phyloP scores from a whole-genome alignment of 2,329 filamentous ascomycete species.

The Epichloe gansuensis region DNA sequence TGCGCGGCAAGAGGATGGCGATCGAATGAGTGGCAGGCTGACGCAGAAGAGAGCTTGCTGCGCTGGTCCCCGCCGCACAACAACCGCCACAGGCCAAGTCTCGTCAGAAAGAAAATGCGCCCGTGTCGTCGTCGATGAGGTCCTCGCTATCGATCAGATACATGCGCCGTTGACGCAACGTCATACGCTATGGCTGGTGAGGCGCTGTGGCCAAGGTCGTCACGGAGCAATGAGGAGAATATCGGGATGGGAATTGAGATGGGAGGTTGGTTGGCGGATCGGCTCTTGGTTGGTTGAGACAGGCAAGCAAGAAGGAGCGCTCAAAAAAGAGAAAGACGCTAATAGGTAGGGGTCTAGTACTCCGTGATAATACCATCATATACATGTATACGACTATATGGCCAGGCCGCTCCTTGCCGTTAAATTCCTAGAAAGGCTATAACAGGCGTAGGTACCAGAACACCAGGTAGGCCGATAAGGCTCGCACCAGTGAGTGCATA shows the following conservation, averaged over 20 bases:
- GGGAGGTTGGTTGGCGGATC: constrained; percentile 1
- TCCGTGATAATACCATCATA: no score
- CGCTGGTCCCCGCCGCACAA: background rate
- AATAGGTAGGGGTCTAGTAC: background rate
- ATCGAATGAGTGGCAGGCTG: background rate
- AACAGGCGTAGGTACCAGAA: background rate
- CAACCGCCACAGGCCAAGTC: background rate
- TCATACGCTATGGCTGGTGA: background rate
- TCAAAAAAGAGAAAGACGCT: background rate
- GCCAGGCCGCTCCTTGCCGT: no score
- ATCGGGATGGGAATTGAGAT: background rate
- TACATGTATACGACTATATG: no score
- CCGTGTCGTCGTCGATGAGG: background rate
- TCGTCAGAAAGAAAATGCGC: background rate
- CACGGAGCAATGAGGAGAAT: background rate
- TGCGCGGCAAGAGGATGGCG: background rate
- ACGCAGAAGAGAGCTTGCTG: background rate
- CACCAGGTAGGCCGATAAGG: background rate
- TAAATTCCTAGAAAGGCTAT: background rate
- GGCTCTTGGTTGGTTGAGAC: background rate
- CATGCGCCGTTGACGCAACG: background rate
- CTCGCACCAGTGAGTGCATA: background rate
- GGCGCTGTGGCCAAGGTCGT: background rate
- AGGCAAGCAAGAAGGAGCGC: background rate
- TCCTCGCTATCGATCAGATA: background rate